Base-by-base conservation (phyloP, 805 yeast genomes). In the Metschnikowia anglica region DNA sequence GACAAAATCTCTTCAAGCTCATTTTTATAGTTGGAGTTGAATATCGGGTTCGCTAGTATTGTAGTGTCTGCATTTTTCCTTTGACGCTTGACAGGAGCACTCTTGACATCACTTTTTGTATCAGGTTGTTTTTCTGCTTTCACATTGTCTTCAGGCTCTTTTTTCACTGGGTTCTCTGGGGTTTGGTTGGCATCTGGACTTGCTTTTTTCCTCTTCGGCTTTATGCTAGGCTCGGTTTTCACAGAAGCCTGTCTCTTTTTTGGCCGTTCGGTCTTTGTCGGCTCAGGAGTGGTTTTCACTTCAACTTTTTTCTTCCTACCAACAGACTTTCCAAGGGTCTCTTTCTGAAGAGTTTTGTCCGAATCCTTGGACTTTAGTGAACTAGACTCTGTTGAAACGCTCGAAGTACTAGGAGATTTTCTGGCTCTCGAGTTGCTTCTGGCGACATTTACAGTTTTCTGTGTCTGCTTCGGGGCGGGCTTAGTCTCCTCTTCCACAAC, bases 1-100 rank as follows among this genome's bases (percentile, higher is more conserved):
- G 40, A 29, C 20, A 30, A 39, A 9, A 37, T 18, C 17, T 32
- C 24, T 26, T 35, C 36, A 24, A 35, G 25, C 23, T 35, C n/a
- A 5, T 17, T 17, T 30, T 40, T 39, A 39, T 62, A 65, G 44
- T 55, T 44, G 6, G 43, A 35, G 37, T 56, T 60, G 39, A 55
- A 53, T 3, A 60, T 41, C 3, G 67, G 65, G 41, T 42, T 34
- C 19, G 34, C 41, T 5, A 37, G 31, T 26, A 27, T 31, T 10
- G 47, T 48, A 30, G 53, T 39, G 16, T 52, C 51, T 15, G 37
- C 37, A 24, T 34, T 52, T 25, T 49, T 47, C 35, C 37, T 34
- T 28, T 44, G 43, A 37, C 43, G 39, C 38, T 39, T 44, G 28
- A 32, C 37, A 32, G 45, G 36, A 5, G 26, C 20, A 9, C 10